Evolutionary conservation across 352 stramenopile genomes (phyloP), one percentile per base, ranked within the genome.

Genomic region (Phytophthora ramorum): DNA sequence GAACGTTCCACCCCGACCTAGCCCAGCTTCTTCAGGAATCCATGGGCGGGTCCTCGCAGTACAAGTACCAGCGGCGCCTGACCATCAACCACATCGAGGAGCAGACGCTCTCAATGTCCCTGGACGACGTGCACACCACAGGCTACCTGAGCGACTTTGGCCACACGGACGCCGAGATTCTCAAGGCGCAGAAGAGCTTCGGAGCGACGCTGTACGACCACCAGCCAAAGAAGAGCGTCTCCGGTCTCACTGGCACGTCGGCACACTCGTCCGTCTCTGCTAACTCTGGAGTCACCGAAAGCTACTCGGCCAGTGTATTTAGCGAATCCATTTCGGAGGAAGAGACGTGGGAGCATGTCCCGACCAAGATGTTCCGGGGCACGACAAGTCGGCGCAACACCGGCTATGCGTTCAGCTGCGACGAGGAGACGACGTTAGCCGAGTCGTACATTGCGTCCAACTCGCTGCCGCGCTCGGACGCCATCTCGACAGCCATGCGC

Each of bases 401-500:
- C 8, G 87, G 87, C 43, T 95, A 78, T 51, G 87, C 87, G 26
- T 95, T 95, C 66, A 93, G 85, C 59, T 93, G 83, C 64, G 87
- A 95, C 61, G 85, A 95, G 49, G 83, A 91, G 59, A 95, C 87
- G 44, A 93, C 87, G 41, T 54, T 92, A 14, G 87, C 82, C 45
- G 87, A 95, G 72, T 92, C 83, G 62, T 92, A 92, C 69, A 94
- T 94, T 46, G 86, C 86, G 16, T 93, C 86, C 13, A 93, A 90
- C 63, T 90, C 81, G 63, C 59, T 90, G 49, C 78, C 78, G n/a
- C 73, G 78, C 24, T 90, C 84, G 17, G 80, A 92, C 20, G 84
- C 84, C 38, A 76, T 91, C 47, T 77, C 78, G 8, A 78, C 78
- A 10, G 84, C 84, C 12, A 77, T 89, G 53, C 81, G 84, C 38